These are phyloP conservation scores for Miscanthus lutarioriparius DNA, from an alignment of 176 grass and related monocot genomes.

Conservation along the genomic window DNA sequence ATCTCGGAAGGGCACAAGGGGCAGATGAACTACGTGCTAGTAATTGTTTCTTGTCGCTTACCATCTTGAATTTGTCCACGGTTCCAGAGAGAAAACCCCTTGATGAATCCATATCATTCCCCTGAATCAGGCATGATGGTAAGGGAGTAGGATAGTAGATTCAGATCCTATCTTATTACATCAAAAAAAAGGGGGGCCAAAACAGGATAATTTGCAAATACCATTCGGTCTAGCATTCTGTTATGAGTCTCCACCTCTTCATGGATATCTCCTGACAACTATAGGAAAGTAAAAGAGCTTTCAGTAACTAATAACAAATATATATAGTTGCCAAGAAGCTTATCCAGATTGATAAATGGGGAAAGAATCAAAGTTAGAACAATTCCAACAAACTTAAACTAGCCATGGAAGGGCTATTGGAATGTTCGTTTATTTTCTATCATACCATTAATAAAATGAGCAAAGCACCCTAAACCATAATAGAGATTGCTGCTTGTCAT, in stretches of 20 bases:
- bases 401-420: neutral
- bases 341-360: neutral
- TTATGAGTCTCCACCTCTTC: constrained; percentile 91
- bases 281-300: constrained; percentile 35
- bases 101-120: constrained; percentile 94
- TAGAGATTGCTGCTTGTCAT: neutral
- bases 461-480: neutral
- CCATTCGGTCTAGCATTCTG: constrained; percentile 82
- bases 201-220: constrained; percentile 32
- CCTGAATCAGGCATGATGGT: constrained; percentile 42
- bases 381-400: neutral
- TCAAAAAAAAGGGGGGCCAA: neutral
- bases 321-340: neutral
- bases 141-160: neutral
- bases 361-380: neutral
- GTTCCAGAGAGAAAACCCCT: constrained; percentile 97
- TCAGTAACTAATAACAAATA: neutral
- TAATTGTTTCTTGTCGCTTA: constrained; percentile 26
- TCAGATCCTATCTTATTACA: neutral
- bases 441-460: neutral
- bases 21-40: neutral
- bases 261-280: constrained; percentile 97
- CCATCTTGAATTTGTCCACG: constrained; percentile 91
- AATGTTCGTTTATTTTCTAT: neutral
- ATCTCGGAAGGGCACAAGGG: neutral